Evolutionary conservation across 1,139 yeast species (phyloP).

Genomic region (Saccharomyces hybrid): DNA sequence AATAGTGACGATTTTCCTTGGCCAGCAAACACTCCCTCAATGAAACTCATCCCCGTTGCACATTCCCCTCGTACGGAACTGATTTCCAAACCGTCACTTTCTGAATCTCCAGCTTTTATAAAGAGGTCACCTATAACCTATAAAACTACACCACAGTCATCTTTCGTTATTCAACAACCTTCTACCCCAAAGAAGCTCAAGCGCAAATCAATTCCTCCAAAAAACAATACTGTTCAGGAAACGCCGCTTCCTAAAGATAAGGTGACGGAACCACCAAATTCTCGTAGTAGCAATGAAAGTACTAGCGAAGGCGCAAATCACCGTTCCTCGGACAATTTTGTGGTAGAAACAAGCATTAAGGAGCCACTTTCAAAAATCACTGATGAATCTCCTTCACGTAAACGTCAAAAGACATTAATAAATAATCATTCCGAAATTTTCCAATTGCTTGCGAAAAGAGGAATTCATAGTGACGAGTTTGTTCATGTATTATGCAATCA

Average conservation of each 20-base stretch:
- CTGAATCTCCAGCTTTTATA: neutral
- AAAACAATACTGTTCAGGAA: neutral
- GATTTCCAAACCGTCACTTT: neutral
- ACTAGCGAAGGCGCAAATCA: neutral
- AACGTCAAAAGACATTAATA: neutral
- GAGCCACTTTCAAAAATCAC: neutral
- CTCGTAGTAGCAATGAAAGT: neutral
- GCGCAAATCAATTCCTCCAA: neutral
- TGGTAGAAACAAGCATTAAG: too few species aligned
- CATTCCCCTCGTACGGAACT: slow-evolving; percentile 3
- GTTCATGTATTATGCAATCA: slow-evolving; percentile 65
- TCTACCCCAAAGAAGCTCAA: neutral
- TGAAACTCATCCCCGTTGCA: slow-evolving; percentile 1
- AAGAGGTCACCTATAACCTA: neutral
- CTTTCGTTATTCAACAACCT: neutral
- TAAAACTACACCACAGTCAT: neutral
- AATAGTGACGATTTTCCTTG: slow-evolving; percentile 18
- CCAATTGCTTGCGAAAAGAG: neutral
- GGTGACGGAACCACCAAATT: neutral
- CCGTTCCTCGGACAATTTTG: too few species aligned
- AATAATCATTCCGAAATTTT: neutral
- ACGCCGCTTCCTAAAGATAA: neutral
- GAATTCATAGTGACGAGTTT: slow-evolving; percentile 33
- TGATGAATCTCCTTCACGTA: neutral
- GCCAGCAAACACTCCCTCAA: slow-evolving; percentile 4